Base-by-base conservation (phyloP, 768 basidiomycete species). In the Paxillus rubicundulus region DNA sequence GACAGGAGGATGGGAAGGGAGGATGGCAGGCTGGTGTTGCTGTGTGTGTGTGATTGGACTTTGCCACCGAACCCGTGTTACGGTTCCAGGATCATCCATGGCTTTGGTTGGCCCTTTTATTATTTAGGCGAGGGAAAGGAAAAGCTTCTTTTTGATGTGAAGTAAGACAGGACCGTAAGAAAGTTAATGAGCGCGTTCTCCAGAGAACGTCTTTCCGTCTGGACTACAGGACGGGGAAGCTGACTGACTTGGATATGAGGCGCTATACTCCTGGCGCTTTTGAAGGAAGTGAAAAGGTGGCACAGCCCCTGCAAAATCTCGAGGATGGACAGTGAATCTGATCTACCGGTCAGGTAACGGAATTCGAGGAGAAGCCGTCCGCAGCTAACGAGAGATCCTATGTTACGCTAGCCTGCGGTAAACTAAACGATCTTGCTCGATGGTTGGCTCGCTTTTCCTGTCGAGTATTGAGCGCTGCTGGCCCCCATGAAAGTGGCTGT, bases 91-190 rank as follows among this genome's bases (percentile, higher is more conserved):
- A 61, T 73, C 68, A 59, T 66, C 64, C 70, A 74, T 67, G 68
- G 57, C 58, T 57, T 53, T 56, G 49, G 62, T 58, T 54, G 56
- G 66, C 58, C 59, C 60, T 65, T 67, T 65, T 69, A 69, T 70
- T 68, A 57, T 63, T 70, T 69, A 69, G 56, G 67, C 67, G 67
- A 69, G 67, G 67, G 68, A 70, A 67, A 63, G 48, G 53, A 52
- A 58, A 48, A 60, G 55, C 59, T 68, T 70, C 62, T 61, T 67
- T 67, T 63, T 67, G 67, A 68, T 68, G 62, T 68, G 68, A 65
- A 64, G 39, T 50, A 37, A 43, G 54, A 48, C 33, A 59, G 46
- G 59, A 58, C 58, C 45, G 30, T 60, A 55, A 28, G 60, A 59
- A 62, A 51, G 56, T 57, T 58, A 63, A 58, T 54, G 57, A 56